Base-by-base conservation (phyloP, 208 protist genomes). In the Kentomonas sorsogonicus region DNA sequence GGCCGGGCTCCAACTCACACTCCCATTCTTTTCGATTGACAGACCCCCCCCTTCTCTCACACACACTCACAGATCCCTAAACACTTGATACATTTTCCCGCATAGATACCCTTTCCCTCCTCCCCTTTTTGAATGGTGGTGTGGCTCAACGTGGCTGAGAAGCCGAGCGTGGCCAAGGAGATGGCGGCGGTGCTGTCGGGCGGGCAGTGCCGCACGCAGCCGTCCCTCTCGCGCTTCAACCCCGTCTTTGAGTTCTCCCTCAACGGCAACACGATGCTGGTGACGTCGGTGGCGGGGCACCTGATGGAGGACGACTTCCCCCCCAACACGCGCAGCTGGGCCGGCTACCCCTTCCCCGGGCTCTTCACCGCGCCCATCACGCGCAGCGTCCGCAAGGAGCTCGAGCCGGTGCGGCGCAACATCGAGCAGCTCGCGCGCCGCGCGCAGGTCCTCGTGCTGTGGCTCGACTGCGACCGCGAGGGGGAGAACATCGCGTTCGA, bases 401-500 rank as follows among this genome's bases (percentile, higher is more conserved):
- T 89, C 10, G 60, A 82, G 25, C 62, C 81, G 26, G 60, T 99
- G 2, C 50, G 87, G 55, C 26, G 58, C 2, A 98, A 96, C 61
- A 52, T 96, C 30, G 69, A 86, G 63, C 34, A 47, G 5, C 72
- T 93, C 25, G 82, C 81, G 1, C 65, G 63, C 20, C 81, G 82
- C 10, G 76, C 79, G 23, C 62, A 82, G 50, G 65, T 77, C 48
- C 72, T 99, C n/a, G 80, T 97, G 16, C 74, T 98, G 43, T 98
- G 92, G 86, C 83, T 99, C 10, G 97, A 99, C 63, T 98, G 95
- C 61, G 97, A 99, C 63, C 73, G 95, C 5, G 97, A 99, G 58
- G 97, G 97, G 3, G 96, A 99, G 69, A 99, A 99, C 73, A 99
- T 99, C 60, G 97, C 92, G 65, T 99, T 98, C 65, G 97, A 99